These are phyloP conservation scores for Colletotrichum aenigma DNA, from an alignment of 2,329 filamentous ascomycete genomes.

Conservation along the genomic window DNA sequence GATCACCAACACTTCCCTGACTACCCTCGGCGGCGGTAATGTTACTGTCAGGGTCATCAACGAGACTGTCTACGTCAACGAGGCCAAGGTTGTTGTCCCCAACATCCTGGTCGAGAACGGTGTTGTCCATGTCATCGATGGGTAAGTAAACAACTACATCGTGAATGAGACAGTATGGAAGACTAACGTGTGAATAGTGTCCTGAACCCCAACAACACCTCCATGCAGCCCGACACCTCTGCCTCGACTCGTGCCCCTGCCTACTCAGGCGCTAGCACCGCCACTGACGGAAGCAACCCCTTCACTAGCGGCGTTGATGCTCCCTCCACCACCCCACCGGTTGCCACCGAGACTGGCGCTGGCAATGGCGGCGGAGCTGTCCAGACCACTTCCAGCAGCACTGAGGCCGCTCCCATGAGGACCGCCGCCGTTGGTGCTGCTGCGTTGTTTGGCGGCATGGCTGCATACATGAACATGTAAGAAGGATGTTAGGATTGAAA, in stretches of 20 bases:
- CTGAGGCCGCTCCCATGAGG: slow-evolving; percentile 30
- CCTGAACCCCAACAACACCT: slow-evolving; percentile 59
- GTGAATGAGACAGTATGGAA: not conserved
- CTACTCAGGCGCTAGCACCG: slow-evolving; percentile 57
- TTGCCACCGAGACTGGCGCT: slow-evolving; percentile 30
- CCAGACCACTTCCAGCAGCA: slow-evolving; percentile 36
- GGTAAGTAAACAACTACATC: slow-evolving; percentile 37
- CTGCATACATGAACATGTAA: slow-evolving; percentile 28
- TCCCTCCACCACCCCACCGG: slow-evolving; percentile 41
- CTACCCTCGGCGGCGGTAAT: slow-evolving; percentile 26
- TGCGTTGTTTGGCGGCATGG: slow-evolving; percentile 50
- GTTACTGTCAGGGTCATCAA: slow-evolving; percentile 39
- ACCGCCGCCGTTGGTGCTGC: slow-evolving; percentile 46
- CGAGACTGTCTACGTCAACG: slow-evolving; percentile 47
- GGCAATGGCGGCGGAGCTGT: not conserved
- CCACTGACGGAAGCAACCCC: slow-evolving; percentile 46
- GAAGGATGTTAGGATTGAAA: fast-evolving
- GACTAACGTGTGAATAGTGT: slow-evolving; percentile 41
- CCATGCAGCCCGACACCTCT: slow-evolving; percentile 43
- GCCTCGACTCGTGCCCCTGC: slow-evolving; percentile 52
- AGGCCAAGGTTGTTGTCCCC: slow-evolving; percentile 52
- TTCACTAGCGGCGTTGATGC: slow-evolving; percentile 59
- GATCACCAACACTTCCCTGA: slow-evolving; percentile 20
- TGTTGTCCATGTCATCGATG: slow-evolving; percentile 62
- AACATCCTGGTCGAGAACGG: slow-evolving; percentile 60